phyloP scores from a whole-genome alignment of 345 rosid genomes.

The Pugionium cornutum region DNA sequence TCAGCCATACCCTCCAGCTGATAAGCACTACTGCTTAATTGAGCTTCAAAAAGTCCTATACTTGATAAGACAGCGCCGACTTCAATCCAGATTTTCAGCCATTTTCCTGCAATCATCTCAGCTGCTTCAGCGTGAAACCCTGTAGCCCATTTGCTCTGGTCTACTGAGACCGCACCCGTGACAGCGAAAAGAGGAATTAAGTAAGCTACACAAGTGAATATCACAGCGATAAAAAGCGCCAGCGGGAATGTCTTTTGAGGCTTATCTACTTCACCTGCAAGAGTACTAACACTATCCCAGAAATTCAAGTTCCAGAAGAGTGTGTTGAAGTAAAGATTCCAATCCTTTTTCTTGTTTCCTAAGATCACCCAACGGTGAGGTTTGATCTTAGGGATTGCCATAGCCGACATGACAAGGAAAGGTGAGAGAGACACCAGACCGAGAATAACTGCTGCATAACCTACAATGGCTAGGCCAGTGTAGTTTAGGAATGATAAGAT shows the following conservation, averaged over 20 bases:
- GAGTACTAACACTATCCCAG: constrained; percentile 88
- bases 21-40: constrained; percentile 70
- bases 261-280: constrained; percentile 76
- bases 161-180: constrained; percentile 63
- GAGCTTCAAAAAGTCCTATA: constrained; percentile 80
- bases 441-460: constrained; percentile 66
- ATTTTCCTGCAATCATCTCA: constrained; percentile 69
- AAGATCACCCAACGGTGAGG: constrained; percentile 72
- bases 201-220: constrained; percentile 80
- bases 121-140: constrained; percentile 82
- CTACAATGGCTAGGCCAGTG: constrained; percentile 70
- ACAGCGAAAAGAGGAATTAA: constrained; percentile 78
- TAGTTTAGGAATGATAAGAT: constrained; percentile 64
- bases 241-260: constrained; percentile 71
- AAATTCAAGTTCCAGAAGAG: constrained; percentile 93
- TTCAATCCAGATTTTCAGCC: constrained; percentile 78
- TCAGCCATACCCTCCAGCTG: constrained; percentile 84
- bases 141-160: constrained; percentile 60
- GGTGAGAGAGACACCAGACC: constrained; percentile 75
- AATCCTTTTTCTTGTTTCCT: constrained; percentile 62
- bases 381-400: constrained; percentile 68
- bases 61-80: constrained; percentile 68
- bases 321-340: constrained; percentile 85
- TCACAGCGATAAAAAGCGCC: constrained; percentile 64
- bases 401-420: constrained; percentile 61